phyloP scores from a whole-genome alignment of 2,329 filamentous ascomycete genomes.

The Aschersonia sp. region DNA sequence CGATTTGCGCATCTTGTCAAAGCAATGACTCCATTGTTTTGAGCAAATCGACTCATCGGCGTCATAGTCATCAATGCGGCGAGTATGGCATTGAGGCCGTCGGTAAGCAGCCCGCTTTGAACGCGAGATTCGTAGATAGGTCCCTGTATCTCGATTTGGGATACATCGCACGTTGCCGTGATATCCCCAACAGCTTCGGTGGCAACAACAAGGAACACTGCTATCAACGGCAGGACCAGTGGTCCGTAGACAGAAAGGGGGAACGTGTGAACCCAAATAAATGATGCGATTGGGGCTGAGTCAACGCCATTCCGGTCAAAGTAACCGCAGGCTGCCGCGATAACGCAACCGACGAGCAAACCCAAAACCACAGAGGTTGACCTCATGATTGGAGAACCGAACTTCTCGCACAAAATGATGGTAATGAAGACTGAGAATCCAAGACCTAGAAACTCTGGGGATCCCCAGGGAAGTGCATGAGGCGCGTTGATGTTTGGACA shows the following conservation, averaged over 20 bases:
- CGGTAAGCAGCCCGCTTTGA: slow-evolving; percentile 65
- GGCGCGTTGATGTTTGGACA: slow-evolving; percentile 58
- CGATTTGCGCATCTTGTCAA: slow-evolving; percentile 71
- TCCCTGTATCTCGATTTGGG: slow-evolving; percentile 59
- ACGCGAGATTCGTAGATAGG: slow-evolving; percentile 60
- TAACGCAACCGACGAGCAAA: slow-evolving; percentile 61
- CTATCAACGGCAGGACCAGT: slow-evolving; percentile 56
- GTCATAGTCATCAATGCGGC: slow-evolving; percentile 68
- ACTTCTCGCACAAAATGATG: slow-evolving; percentile 69
- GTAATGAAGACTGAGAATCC: slow-evolving; percentile 70
- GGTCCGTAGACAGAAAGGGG: slow-evolving; percentile 57
- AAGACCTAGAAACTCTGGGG: slow-evolving; percentile 62
- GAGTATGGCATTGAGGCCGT: slow-evolving; percentile 62
- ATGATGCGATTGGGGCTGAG: slow-evolving; percentile 54
- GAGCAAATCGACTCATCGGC: slow-evolving; percentile 67
- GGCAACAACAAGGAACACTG: slow-evolving; percentile 57
- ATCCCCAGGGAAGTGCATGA: slow-evolving; percentile 63
- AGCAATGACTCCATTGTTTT: slow-evolving; percentile 77
- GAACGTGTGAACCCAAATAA: slow-evolving; percentile 72
- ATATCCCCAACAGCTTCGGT: slow-evolving; percentile 74
- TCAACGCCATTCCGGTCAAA: slow-evolving; percentile 63
- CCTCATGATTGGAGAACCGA: slow-evolving; percentile 76
- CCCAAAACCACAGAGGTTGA: slow-evolving; percentile 64
- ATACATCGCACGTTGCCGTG: slow-evolving; percentile 71
- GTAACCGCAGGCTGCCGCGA: slow-evolving; percentile 65